These are phyloP conservation scores for Apophysomyces variabilis DNA, from an alignment of 371 early-diverging fungal genomes.

Conservation along the genomic window DNA sequence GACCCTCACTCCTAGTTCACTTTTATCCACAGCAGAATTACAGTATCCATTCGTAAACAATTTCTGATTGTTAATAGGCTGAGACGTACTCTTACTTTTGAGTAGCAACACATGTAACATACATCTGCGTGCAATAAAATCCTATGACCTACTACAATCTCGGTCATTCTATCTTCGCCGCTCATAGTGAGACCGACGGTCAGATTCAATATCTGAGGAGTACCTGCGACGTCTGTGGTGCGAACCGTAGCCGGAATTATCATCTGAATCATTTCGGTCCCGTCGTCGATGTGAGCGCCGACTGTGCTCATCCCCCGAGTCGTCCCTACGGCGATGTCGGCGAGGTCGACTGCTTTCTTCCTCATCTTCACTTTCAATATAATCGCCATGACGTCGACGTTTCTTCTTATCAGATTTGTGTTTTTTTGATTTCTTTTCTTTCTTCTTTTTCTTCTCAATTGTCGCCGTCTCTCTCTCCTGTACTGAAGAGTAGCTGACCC, in stretches of 20 bases:
- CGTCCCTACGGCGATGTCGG: constrained; percentile 12
- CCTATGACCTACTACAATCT: neutral
- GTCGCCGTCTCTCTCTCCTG: constrained; percentile 31
- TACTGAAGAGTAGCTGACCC: neutral
- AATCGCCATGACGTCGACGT: constrained; percentile 23
- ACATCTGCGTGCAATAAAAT: neutral
- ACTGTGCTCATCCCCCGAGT: neutral
- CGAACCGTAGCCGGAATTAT: neutral
- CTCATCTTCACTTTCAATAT: constrained; percentile 15
- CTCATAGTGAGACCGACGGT: too few species aligned
- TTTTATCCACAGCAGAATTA: too few species aligned
- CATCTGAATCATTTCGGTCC: neutral
- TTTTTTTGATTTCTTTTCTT: constrained; percentile 45
- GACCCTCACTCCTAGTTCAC: too few species aligned
- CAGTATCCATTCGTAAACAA: too few species aligned
- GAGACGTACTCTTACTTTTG: too few species aligned
- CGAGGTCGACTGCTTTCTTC: constrained; percentile 22
- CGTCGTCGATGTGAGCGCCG: neutral
- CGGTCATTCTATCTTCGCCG: neutral
- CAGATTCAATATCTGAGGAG: too few species aligned
- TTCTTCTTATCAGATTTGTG: constrained; percentile 32
- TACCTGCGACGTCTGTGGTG: neutral
- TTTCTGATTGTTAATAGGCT: too few species aligned
- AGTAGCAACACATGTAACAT: too few species aligned
- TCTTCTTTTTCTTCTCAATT: constrained; percentile 42